Conservation (phyloP, 75 land plant genomes). For the Pseudotsuga menziesii region DNA sequence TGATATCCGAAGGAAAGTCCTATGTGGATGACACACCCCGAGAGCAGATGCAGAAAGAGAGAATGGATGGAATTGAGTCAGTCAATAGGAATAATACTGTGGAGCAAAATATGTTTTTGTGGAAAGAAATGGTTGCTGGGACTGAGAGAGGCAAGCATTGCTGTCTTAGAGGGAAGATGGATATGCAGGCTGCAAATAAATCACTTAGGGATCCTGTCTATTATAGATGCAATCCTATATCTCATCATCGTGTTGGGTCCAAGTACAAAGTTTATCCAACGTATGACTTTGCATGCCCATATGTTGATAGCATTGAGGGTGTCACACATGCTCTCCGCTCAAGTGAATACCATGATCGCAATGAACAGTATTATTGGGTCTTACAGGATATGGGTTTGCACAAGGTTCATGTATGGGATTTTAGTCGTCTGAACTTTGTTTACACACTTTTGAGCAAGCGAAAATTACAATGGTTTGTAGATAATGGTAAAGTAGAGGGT, state of each 20-base stretch:
- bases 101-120: slow-evolving; percentile 63
- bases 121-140: slow-evolving; percentile 96
- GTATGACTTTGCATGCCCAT: slow-evolving; percentile 97
- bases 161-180: slow-evolving; percentile 83
- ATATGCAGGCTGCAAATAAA: slow-evolving; percentile 88
- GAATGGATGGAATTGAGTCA: slow-evolving; percentile 93
- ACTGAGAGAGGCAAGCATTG: slow-evolving; percentile 70
- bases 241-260: slow-evolving; percentile 85
- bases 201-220: slow-evolving; percentile 92
- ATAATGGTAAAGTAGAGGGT: slow-evolving; percentile 88
- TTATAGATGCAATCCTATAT: slow-evolving; percentile 75
- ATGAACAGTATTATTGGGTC: slow-evolving; percentile 81
- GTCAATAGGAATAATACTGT: slow-evolving; percentile 61
- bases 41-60: slow-evolving; percentile 88
- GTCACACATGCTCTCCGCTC: slow-evolving; percentile 94
- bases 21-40: slow-evolving; percentile 95
- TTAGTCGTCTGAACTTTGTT: slow-evolving; percentile 88
- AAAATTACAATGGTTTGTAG: slow-evolving; percentile 95
- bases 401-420: slow-evolving; percentile 85
- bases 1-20: slow-evolving; percentile 79
- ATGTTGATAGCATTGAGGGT: slow-evolving; percentile 86
- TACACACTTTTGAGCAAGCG: slow-evolving; percentile 95
- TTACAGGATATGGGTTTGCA: slow-evolving; percentile 80
- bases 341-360: slow-evolving; percentile 91
- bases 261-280: slow-evolving; percentile 94